Evolutionary conservation across 2,329 filamentous ascomycete genomes (phyloP).

Genomic region (Trichophyton rubrum): DNA sequence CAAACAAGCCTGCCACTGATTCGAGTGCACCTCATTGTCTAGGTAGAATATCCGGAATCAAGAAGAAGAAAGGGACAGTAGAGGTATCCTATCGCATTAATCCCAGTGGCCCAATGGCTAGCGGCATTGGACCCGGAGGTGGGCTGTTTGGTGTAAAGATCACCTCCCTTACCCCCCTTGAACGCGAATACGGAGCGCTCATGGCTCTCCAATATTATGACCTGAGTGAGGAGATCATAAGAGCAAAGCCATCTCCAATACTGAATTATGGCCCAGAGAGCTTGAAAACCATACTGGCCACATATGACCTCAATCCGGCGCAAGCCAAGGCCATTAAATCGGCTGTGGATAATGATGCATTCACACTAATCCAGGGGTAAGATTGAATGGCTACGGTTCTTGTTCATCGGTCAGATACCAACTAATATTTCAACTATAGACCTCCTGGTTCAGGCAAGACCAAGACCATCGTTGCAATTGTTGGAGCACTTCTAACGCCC

Average conservation of each 20-base stretch:
- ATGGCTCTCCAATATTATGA: conserved; percentile 92
- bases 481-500: conserved; percentile 67
- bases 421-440: conserved; percentile 35
- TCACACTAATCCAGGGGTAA: conserved; percentile 85
- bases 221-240: conserved; percentile 80
- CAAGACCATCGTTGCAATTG: conserved; percentile 94
- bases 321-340: conserved; percentile 88
- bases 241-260: conserved; percentile 79
- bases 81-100: conserved; percentile 81
- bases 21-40: conserved; percentile 64
- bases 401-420: neutral
- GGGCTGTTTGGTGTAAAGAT: conserved; percentile 68
- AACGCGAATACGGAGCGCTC: conserved; percentile 87
- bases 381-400: conserved; percentile 11
- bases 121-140: conserved; percentile 54
- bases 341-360: conserved; percentile 88
- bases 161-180: conserved; percentile 84
- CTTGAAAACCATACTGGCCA: conserved; percentile 55
- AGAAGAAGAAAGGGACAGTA: conserved; percentile 64
- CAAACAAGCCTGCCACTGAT: conserved; percentile 55
- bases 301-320: conserved; percentile 73
- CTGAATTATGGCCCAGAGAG: conserved; percentile 66
- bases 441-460: conserved; percentile 96
- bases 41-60: conserved; percentile 67
- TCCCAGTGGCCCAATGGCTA: conserved; percentile 50